Percentiles rank a stretch among this genome's conserved stretches.
Conservation (phyloP, 1,284 basidiomycete species). For the Ustilago crameri region DNA sequence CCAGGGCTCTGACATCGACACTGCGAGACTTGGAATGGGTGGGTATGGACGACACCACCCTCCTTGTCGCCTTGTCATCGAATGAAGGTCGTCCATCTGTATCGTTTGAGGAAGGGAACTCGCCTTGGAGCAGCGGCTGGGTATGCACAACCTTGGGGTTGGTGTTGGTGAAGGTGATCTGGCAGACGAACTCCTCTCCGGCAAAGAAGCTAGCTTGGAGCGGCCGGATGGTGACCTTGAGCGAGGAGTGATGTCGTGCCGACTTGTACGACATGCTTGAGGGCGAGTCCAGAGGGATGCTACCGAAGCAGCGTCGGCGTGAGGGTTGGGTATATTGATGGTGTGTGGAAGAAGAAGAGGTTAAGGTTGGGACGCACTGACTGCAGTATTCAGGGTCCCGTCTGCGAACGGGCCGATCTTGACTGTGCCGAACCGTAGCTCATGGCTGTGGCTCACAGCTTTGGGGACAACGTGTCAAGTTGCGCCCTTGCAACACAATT, state of each 20-base stretch:
- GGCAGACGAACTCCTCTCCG: constrained; percentile 85
- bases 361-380: no score
- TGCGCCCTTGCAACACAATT: no score
- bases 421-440: no score
- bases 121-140: constrained; percentile 69
- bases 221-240: constrained; percentile 74
- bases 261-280: constrained; percentile 17
- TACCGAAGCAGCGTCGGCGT: neutral
- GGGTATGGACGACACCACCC: constrained; percentile 35
- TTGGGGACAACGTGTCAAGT: no score
- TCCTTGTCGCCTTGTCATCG: constrained; percentile 11
- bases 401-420: neutral
- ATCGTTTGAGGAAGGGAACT: constrained; percentile 24
- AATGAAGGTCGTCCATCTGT: neutral
- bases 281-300: neutral
- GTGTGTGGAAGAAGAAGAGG: neutral
- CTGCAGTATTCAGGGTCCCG: constrained; percentile 5
- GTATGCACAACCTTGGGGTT: constrained; percentile 69
- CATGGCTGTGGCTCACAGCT: no score
- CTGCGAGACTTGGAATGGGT: constrained; percentile 47
- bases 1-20: constrained; percentile 46
- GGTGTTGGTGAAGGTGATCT: constrained; percentile 87
- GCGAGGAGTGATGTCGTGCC: constrained; percentile 24
- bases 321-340: neutral
- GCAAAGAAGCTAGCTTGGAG: constrained; percentile 90